phyloP scores from a whole-genome alignment of 177 flowering plant genomes.

The Telopea speciosissima region DNA sequence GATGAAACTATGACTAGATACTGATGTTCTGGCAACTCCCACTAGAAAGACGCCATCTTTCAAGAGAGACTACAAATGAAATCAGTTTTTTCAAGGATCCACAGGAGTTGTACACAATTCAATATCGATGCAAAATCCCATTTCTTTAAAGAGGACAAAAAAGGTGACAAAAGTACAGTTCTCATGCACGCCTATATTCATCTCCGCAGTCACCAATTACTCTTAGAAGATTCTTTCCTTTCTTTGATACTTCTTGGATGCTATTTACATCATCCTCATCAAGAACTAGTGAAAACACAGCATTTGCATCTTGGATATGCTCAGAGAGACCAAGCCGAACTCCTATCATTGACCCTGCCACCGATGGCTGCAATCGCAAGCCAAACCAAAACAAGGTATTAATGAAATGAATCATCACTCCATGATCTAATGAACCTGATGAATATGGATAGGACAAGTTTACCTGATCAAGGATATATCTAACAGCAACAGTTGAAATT shows the following conservation, averaged over 20 bases:
- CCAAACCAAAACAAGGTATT: constrained; percentile 10
- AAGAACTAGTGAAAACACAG: constrained; percentile 69
- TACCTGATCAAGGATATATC: constrained; percentile 85
- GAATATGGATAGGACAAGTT: constrained; percentile 8
- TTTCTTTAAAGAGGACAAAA: no score
- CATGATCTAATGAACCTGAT: constrained; percentile 5
- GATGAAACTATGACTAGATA: no score
- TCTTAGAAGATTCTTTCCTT: constrained; percentile 68
- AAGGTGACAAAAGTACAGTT: background rate
- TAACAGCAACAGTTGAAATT: constrained; percentile 83
- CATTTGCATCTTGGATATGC: constrained; percentile 65
- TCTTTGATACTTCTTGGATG: constrained; percentile 53
- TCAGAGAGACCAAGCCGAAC: constrained; percentile 85
- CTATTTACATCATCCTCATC: constrained; percentile 71
- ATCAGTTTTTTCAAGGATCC: no score
- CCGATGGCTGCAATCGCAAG: constrained; percentile 51
- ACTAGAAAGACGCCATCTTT: no score
- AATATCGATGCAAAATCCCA: background rate
- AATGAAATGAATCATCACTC: background rate
- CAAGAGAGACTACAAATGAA: no score
- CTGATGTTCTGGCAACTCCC: no score
- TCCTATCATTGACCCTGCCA: constrained; percentile 96
- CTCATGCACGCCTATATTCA: constrained; percentile 71
- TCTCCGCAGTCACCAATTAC: constrained; percentile 97
- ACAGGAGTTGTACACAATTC: no score